phyloP scores from a whole-genome alignment of 1,284 basidiomycete genomes.

The Sphaerobolus stellatus region DNA sequence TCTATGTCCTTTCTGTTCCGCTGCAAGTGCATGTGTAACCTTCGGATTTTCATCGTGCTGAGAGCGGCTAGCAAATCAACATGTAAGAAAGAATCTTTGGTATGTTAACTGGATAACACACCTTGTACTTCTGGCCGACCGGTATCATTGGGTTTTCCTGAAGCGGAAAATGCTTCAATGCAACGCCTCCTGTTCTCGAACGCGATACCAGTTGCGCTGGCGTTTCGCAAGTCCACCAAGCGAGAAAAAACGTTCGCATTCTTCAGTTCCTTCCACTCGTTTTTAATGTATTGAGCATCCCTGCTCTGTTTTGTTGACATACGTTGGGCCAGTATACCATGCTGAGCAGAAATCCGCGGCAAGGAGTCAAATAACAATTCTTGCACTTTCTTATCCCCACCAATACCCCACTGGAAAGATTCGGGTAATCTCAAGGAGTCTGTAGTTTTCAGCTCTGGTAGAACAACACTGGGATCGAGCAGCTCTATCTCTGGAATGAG shows the following conservation, averaged over 20 bases:
- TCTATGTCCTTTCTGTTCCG: conserved; percentile 74
- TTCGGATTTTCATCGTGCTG: conserved; percentile 83
- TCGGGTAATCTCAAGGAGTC: conserved; percentile 42
- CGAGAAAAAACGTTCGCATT: conserved; percentile 69
- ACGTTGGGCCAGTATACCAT: conserved; percentile 14
- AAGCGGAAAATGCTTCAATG: conserved; percentile 74
- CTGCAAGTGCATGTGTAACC: conserved; percentile 73
- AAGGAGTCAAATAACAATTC: conserved; percentile 59
- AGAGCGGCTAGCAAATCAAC: conserved; percentile 64
- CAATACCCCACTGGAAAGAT: conserved; percentile 63
- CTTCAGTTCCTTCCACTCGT: conserved; percentile 42
- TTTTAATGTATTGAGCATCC: conserved; percentile 10
- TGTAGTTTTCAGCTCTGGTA: conserved; percentile 13
- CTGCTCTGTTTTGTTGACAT: conserved; percentile 4
- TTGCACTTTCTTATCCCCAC: conserved; percentile 42
- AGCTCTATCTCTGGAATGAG: conserved; percentile 59
- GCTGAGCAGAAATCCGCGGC: conserved; percentile 46
- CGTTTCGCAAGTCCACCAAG: conserved; percentile 83
- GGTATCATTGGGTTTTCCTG: conserved; percentile 63
- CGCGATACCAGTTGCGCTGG: conserved; percentile 80
- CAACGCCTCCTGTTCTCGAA: conserved; percentile 85
- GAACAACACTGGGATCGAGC: conserved; percentile 24
- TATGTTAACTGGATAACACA: conserved; percentile 35
- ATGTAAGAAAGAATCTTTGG: conserved; percentile 8
- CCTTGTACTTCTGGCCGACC: conserved; percentile 89